A percentile compares a stretch with the other conserved stretches of the same genome.
phyloP scores from a whole-genome alignment of 1,284 basidiomycete genomes.

The Pisolithus thermaeus region DNA sequence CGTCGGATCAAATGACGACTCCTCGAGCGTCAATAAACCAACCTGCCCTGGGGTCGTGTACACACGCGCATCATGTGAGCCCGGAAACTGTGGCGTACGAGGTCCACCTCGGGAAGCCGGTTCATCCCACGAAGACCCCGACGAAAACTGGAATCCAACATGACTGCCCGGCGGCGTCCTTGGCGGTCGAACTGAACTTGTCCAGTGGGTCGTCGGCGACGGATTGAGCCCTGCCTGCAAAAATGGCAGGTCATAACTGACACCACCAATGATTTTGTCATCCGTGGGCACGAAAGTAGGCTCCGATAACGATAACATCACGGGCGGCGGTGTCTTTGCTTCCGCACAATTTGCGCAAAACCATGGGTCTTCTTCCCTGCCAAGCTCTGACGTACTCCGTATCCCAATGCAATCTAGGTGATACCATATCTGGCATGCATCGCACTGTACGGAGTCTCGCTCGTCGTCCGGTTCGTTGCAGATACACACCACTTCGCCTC shows the following conservation, averaged over 20 bases:
- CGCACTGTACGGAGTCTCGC: conserved; percentile 69
- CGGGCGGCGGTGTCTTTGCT: conserved; percentile 36
- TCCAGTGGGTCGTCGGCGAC: conserved; percentile 46
- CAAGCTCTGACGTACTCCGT: conserved; percentile 52
- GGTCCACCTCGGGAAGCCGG: conserved; percentile 35
- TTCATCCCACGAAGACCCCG: conserved; percentile 44
- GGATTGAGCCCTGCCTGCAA: conserved; percentile 46
- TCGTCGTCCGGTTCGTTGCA: conserved; percentile 63
- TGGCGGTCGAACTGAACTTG: conserved; percentile 30
- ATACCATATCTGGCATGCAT: conserved; percentile 70
- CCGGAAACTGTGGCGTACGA: conserved; percentile 42
- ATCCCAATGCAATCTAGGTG: conserved; percentile 73
- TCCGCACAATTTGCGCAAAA: conserved; percentile 54
- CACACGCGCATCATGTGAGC: conserved; percentile 38
- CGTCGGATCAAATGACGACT: conserved; percentile 61
- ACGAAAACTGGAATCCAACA: conserved; percentile 30
- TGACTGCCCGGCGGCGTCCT: conserved; percentile 39
- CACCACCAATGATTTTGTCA: conserved; percentile 34
- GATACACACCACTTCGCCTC: conserved; percentile 53
- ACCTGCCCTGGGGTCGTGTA: conserved; percentile 38
- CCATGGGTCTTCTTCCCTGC: conserved; percentile 70
- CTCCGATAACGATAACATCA: conserved; percentile 34
- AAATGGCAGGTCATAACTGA: conserved; percentile 47
- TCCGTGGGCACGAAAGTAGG: conserved; percentile 63
- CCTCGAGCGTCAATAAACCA: conserved; percentile 37